Conservation (phyloP, 2,329 filamentous ascomycete genomes). For the Chaetomium sp. region DNA sequence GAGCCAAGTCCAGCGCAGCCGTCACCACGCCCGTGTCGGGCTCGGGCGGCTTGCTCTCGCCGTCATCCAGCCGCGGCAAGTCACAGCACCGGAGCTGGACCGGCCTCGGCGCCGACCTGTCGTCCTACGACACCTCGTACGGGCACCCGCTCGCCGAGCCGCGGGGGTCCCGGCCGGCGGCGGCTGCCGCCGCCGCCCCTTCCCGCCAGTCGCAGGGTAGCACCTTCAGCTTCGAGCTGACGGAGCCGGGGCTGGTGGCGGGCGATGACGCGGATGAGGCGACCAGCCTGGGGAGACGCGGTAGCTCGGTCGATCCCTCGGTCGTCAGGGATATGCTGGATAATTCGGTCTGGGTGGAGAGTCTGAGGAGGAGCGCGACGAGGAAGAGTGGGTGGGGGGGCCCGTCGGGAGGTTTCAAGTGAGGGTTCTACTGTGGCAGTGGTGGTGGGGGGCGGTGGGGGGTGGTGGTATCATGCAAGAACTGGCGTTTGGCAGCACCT, state of each 20-base stretch:
- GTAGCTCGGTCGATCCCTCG: slow-evolving; percentile 70
- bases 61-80: slow-evolving; percentile 3
- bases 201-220: slow-evolving; percentile 44
- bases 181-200: not conserved
- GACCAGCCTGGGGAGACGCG: slow-evolving; percentile 57
- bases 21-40: not conserved
- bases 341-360: slow-evolving; percentile 90
- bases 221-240: slow-evolving; percentile 61
- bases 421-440: slow-evolving; percentile 1
- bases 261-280: slow-evolving; percentile 34
- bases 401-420: slow-evolving; percentile 19
- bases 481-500: slow-evolving; percentile 14
- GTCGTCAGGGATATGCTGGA: slow-evolving; percentile 84
- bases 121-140: slow-evolving; percentile 47
- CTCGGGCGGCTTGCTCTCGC: slow-evolving; percentile 24
- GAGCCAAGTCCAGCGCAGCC: slow-evolving; percentile 35
- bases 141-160: slow-evolving; percentile 59
- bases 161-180: slow-evolving; percentile 44
- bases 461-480: not conserved
- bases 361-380: slow-evolving; percentile 85
- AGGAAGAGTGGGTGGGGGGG: slow-evolving; percentile 40
- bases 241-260: slow-evolving; percentile 43
- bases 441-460: not conserved
- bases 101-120: slow-evolving; percentile 47
- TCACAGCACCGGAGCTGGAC: slow-evolving; percentile 42